Evolutionary conservation across 2,329 filamentous ascomycete species (phyloP).

Genomic region (Colletotrichum musicola): DNA sequence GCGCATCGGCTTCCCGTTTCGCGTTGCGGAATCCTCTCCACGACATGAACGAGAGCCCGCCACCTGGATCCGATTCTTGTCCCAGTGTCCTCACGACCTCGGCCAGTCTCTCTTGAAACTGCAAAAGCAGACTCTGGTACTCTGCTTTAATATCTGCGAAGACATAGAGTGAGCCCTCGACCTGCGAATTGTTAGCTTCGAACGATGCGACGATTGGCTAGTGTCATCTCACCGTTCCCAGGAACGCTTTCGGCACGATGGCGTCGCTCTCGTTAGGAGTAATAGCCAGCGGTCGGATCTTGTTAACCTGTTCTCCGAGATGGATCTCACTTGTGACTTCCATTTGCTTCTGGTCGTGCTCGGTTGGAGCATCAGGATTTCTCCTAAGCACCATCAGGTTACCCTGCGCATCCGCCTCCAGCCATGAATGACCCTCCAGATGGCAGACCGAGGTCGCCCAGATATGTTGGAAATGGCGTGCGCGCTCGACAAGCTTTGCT

Average conservation of each 20-base stretch:
- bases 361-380: conserved; percentile 78
- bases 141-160: conserved; percentile 81
- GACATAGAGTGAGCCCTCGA: conserved; percentile 92
- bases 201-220: neutral
- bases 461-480: conserved; percentile 82
- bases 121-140: conserved; percentile 84
- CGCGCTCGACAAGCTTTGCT: conserved; percentile 77
- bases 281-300: conserved; percentile 81
- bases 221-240: conserved; percentile 79
- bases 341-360: conserved; percentile 78
- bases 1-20: conserved; percentile 78
- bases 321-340: conserved; percentile 84
- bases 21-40: conserved; percentile 87
- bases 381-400: conserved; percentile 86
- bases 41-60: conserved; percentile 67
- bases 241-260: conserved; percentile 85
- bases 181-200: conserved; percentile 60
- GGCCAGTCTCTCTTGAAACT: conserved; percentile 80
- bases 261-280: conserved; percentile 73
- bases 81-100: conserved; percentile 77
- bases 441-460: conserved; percentile 86
- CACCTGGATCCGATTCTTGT: conserved; percentile 62
- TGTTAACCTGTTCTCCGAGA: conserved; percentile 93
- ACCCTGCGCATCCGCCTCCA: conserved; percentile 88
- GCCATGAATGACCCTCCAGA: conserved; percentile 79